Percentiles rank a stretch among this genome's conserved stretches.
phyloP scores from a whole-genome alignment of 2,329 filamentous ascomycete species.

The Aspergillus amoenus region DNA sequence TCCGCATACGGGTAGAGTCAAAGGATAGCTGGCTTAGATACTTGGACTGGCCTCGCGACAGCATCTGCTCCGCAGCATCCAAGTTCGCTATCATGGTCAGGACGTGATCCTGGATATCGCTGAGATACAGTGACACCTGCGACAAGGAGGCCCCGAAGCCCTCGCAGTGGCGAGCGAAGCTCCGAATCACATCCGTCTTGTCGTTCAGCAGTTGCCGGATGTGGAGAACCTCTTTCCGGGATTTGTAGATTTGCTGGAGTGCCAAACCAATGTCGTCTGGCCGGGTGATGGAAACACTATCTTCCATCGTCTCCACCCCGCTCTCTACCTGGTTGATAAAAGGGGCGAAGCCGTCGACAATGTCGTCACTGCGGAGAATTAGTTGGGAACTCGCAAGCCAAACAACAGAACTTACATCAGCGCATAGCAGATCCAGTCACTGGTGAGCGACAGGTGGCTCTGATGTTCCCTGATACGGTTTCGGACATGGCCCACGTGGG shows the following conservation, averaged over 20 bases:
- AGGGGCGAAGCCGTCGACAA: slow-evolving; percentile 89
- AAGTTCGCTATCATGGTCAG: slow-evolving; percentile 96
- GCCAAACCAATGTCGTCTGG: slow-evolving; percentile 83
- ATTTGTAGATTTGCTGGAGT: slow-evolving; percentile 78
- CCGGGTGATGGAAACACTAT: slow-evolving; percentile 84
- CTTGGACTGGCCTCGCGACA: slow-evolving; percentile 86
- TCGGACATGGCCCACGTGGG: slow-evolving; percentile 81
- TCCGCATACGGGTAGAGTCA: slow-evolving; percentile 82
- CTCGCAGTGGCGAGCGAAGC: slow-evolving; percentile 95
- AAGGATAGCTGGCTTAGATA: slow-evolving; percentile 89
- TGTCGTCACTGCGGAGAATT: slow-evolving; percentile 68
- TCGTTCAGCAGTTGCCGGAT: slow-evolving; percentile 86
- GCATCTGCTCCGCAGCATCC: slow-evolving; percentile 91
- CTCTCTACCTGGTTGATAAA: slow-evolving; percentile 78
- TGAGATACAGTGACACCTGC: slow-evolving; percentile 89
- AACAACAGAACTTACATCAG: slow-evolving; percentile 66
- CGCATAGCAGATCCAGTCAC: slow-evolving; percentile 97
- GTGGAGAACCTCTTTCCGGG: slow-evolving; percentile 86
- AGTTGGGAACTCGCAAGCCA: not conserved
- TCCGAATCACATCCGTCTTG: slow-evolving; percentile 91
- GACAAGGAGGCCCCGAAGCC: slow-evolving; percentile 85
- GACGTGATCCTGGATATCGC: slow-evolving; percentile 96
- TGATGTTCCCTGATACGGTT: slow-evolving; percentile 84
- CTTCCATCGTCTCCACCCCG: slow-evolving; percentile 86
- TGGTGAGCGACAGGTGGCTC: slow-evolving; percentile 86